Conservation (phyloP, 495 filamentous ascomycete genomes). For the Glarea lozoyensis region DNA sequence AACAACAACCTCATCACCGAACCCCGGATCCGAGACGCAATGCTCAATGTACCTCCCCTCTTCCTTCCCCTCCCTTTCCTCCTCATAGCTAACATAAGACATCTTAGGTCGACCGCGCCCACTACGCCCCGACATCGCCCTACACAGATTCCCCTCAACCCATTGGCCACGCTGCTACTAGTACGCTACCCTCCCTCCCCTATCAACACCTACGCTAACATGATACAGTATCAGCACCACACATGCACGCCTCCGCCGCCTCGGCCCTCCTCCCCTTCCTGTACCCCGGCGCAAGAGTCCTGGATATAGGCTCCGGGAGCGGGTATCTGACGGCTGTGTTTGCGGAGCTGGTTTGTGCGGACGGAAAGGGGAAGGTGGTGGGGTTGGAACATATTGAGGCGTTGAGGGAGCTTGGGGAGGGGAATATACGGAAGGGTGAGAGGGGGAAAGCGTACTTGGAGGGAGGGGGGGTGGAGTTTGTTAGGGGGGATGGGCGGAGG, state of each 20-base stretch:
- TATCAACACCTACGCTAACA: constrained; percentile 80
- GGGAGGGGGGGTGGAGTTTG: constrained; percentile 55
- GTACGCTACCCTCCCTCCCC: too few species aligned
- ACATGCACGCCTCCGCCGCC: constrained; percentile 86
- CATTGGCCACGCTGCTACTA: constrained; percentile 84
- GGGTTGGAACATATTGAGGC: constrained; percentile 84
- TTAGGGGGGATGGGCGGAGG: constrained; percentile 72
- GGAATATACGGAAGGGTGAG: constrained; percentile 65
- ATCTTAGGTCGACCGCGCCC: constrained; percentile 73
- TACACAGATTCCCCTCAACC: constrained; percentile 88
- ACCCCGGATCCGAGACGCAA: constrained; percentile 63
- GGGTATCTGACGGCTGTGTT: constrained; percentile 90
- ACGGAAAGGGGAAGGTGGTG: constrained; percentile 47
- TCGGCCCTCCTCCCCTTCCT: constrained; percentile 60
- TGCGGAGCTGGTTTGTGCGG: constrained; percentile 60
- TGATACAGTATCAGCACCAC: constrained; percentile 91
- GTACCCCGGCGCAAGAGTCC: constrained; percentile 45
- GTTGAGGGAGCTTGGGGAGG: constrained; percentile 60
- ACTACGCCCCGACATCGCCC: constrained; percentile 59
- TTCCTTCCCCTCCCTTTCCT: constrained; percentile 2
- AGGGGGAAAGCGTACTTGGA: constrained; percentile 56
- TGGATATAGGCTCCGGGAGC: constrained; percentile 85
- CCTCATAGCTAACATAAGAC: background rate
- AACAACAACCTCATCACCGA: constrained; percentile 62
- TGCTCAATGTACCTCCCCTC: constrained; percentile 51